Evolutionary conservation across 2,329 filamentous ascomycete species (phyloP), one percentile per base, ranked within the genome.

Genomic region (Fusarium buharicum): DNA sequence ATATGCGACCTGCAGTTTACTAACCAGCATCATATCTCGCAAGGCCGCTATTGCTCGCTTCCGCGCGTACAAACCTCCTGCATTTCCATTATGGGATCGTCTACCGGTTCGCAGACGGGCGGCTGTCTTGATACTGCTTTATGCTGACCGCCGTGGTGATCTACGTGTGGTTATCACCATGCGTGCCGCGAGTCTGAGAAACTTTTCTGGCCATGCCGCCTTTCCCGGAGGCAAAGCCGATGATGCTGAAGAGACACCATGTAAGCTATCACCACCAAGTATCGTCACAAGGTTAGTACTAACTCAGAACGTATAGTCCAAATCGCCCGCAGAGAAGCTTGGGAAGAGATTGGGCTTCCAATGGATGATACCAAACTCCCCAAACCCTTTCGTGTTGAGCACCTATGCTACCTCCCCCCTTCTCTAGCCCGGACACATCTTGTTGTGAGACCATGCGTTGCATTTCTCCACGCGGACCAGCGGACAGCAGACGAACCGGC

Each of bases 301-400:
- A 18, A 61, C 41, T 16, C 3, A n/a, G 28, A 33, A n/a, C 13
- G 6, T 38, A 2, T 81, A 77, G 92, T 92, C 75, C 85, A 93
- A 71, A 96, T 93, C 47, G 93, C 94, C 9, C 87, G 94, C 18
- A 87, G 94, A 63, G 94, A 98, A 81, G 93, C 94, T 1, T 90
- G 85, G 74, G 94, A 98, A 75, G 94, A 98, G 75, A 97, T 98
- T 64, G 94, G 94, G 2, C 86, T 98, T 3, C 91, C 94, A 2
- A 82, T 89, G 70, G 82, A 87, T 67, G 86, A 93, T 71, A 70
- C 74, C 54, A 85, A 85, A 57, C 83, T 97, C 27, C 91, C 92
- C 2, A 78, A 81, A 12, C 91, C 91, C 1, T 97, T 97, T 77
- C 82, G 83, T 50, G 89, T 98, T 66, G 93, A 97, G 77, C 90